phyloP scores from a whole-genome alignment of 495 filamentous ascomycete genomes.

The Neurospora sp. region DNA sequence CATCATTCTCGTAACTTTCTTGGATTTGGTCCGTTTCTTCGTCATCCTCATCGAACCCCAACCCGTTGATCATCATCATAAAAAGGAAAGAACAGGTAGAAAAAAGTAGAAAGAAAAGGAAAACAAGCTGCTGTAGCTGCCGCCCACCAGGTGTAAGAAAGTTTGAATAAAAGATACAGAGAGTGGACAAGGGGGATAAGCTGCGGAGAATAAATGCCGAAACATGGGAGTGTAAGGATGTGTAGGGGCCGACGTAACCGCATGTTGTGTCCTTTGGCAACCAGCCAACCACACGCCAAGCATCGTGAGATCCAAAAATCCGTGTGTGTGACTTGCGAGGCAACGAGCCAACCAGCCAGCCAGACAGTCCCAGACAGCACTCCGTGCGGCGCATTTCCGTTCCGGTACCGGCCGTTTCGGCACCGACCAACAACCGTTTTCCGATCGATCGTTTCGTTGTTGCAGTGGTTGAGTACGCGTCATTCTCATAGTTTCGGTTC shows the following conservation, averaged over 20 bases:
- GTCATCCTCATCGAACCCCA: background rate
- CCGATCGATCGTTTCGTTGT: background rate
- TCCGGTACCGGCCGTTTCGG: background rate
- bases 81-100: background rate
- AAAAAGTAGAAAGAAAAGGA: background rate
- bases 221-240: background rate
- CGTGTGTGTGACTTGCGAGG: background rate
- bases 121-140: constrained; percentile 5
- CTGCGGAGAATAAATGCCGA: background rate
- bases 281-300: background rate
- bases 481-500: background rate
- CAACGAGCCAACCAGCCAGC: background rate
- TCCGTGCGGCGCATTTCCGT: background rate
- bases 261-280: background rate
- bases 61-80: background rate
- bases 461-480: background rate
- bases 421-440: background rate
- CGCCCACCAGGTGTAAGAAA: background rate
- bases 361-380: background rate
- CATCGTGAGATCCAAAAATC: background rate
- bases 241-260: background rate
- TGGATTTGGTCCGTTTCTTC: background rate
- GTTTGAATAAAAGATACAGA: background rate
- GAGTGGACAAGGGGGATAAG: background rate
- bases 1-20: background rate